Conservation (phyloP, 1,284 basidiomycete genomes). For the Ganoderma multipileum region DNA sequence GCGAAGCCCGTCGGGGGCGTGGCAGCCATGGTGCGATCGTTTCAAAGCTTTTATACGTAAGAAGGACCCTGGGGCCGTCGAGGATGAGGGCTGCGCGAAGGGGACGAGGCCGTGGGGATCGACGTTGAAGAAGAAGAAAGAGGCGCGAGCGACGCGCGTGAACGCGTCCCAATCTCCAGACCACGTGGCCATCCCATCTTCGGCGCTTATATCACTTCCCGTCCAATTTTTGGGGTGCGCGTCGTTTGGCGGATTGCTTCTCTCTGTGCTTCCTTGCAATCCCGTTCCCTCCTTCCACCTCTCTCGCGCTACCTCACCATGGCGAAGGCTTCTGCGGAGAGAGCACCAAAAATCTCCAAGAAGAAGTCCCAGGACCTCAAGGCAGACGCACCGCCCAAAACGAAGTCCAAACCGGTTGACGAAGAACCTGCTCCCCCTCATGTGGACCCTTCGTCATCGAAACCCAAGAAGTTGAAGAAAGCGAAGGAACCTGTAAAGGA, state of each 20-base stretch:
- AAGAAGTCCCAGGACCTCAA: slow-evolving; percentile 29
- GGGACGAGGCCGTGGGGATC: slow-evolving; percentile 7
- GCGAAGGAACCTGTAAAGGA: slow-evolving; percentile 12
- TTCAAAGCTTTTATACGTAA: neutral
- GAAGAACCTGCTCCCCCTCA: slow-evolving; percentile 3
- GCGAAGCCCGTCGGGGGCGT: slow-evolving; percentile 47
- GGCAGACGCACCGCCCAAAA: slow-evolving; percentile 17
- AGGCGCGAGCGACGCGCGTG: slow-evolving; percentile 21
- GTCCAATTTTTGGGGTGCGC: slow-evolving; percentile 20
- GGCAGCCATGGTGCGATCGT: slow-evolving; percentile 31
- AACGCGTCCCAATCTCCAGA: slow-evolving; percentile 22
- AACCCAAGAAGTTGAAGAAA: slow-evolving; percentile 21
- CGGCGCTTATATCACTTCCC: slow-evolving; percentile 17
- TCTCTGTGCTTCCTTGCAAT: neutral
- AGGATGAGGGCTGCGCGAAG: neutral
- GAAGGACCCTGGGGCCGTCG: neutral
- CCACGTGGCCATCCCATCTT: slow-evolving; percentile 22
- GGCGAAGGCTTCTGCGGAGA: slow-evolving; percentile 28
- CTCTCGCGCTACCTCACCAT: slow-evolving; percentile 7
- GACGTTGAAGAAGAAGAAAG: slow-evolving; percentile 14
- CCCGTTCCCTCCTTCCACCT: neutral
- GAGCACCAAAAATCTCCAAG: slow-evolving; percentile 25
- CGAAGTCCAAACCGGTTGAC: slow-evolving; percentile 17
- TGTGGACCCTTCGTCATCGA: slow-evolving; percentile 18
- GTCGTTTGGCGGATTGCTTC: neutral